Percentiles rank a stretch among this genome's conserved stretches.
Evolutionary conservation across 2,329 filamentous ascomycete species (phyloP).

Genomic region (Corniculantispora saksenae): DNA sequence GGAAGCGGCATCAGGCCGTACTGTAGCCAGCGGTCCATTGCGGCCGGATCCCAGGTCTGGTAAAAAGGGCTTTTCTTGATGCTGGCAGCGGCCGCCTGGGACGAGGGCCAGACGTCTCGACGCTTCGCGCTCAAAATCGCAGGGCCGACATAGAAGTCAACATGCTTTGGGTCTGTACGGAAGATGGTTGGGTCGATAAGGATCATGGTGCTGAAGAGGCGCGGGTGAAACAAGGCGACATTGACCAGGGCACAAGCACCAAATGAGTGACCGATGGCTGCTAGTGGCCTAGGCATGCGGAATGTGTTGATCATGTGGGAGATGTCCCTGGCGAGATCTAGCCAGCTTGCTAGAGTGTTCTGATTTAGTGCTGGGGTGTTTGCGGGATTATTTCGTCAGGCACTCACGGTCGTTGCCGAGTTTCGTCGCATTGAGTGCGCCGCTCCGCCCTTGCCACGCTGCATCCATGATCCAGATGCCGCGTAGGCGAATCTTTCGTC

Average conservation of each 20-base stretch:
- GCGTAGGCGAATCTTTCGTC: not conserved
- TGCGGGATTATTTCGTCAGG: not conserved
- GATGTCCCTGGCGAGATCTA: slow-evolving; percentile 81
- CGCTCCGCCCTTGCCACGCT: not conserved
- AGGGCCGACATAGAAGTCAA: slow-evolving; percentile 36
- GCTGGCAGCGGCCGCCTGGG: slow-evolving; percentile 63
- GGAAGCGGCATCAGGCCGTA: slow-evolving; percentile 77
- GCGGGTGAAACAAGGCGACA: slow-evolving; percentile 74
- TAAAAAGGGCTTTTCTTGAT: slow-evolving; percentile 74
- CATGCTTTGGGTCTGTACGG: slow-evolving; percentile 41
- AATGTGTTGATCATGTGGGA: slow-evolving; percentile 83
- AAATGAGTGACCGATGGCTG: slow-evolving; percentile 88
- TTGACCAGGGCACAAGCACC: slow-evolving; percentile 74
- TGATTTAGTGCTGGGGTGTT: not conserved
- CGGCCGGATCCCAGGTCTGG: slow-evolving; percentile 76
- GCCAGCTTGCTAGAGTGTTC: slow-evolving; percentile 67
- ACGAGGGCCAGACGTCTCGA: slow-evolving; percentile 80
- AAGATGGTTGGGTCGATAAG: slow-evolving; percentile 84
- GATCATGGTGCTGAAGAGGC: slow-evolving; percentile 72
- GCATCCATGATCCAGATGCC: not conserved
- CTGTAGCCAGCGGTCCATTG: slow-evolving; percentile 62
- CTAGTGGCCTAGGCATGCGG: slow-evolving; percentile 73
- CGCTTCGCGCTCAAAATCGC: slow-evolving; percentile 67
- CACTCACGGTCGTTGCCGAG: not conserved
- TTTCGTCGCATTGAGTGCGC: not conserved